A percentile compares a stretch with the other conserved stretches of the same genome.
Evolutionary conservation across 192 early-diverging fungal species (phyloP).

Genomic region (Phlyctochytrium bullatum): DNA sequence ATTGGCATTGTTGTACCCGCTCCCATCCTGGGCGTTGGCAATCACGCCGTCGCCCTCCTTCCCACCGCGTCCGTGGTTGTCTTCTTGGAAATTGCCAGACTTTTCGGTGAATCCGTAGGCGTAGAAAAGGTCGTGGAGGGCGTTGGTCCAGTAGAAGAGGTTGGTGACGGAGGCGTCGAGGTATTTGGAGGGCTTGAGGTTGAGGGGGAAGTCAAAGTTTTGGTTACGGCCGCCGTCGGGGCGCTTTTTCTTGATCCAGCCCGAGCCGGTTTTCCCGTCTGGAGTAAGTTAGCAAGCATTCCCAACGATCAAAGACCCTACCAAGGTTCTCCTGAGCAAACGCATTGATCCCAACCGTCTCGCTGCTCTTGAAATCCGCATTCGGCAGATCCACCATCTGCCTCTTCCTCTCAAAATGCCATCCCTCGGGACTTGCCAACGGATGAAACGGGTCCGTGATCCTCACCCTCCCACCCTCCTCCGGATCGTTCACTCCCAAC

Average conservation of each 20-base stretch:
- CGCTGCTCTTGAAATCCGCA: constrained; percentile 53
- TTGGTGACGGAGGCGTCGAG: constrained; percentile 78
- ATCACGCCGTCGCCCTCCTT: constrained; percentile 50
- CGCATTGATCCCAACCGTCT: constrained; percentile 89
- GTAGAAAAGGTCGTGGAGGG: constrained; percentile 85
- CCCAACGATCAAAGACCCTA: not conserved
- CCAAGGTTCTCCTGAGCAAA: constrained; percentile 79
- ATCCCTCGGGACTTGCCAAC: constrained; percentile 64
- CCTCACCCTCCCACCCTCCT: constrained; percentile 53
- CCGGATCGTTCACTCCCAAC: constrained; percentile 77
- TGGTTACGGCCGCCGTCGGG: constrained; percentile 57
- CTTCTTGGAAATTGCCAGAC: constrained; percentile 68
- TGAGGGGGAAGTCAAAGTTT: constrained; percentile 73
- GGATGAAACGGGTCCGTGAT: constrained; percentile 57
- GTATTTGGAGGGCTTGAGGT: constrained; percentile 65
- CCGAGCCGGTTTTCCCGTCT: constrained; percentile 14
- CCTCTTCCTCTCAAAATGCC: constrained; percentile 66
- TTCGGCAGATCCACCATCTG: not conserved
- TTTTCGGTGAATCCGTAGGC: constrained; percentile 20
- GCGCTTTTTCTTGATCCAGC: constrained; percentile 75
- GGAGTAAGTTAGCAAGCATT: not conserved
- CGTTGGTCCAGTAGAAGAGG: constrained; percentile 91
- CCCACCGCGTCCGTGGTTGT: constrained; percentile 35
- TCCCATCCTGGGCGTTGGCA: constrained; percentile 47
- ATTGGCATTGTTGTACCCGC: constrained; percentile 26